Evolutionary conservation across 179 eudicot genomes (phyloP), one percentile per base, ranked within the genome.

Genomic region (Vitellaria paradoxa): DNA sequence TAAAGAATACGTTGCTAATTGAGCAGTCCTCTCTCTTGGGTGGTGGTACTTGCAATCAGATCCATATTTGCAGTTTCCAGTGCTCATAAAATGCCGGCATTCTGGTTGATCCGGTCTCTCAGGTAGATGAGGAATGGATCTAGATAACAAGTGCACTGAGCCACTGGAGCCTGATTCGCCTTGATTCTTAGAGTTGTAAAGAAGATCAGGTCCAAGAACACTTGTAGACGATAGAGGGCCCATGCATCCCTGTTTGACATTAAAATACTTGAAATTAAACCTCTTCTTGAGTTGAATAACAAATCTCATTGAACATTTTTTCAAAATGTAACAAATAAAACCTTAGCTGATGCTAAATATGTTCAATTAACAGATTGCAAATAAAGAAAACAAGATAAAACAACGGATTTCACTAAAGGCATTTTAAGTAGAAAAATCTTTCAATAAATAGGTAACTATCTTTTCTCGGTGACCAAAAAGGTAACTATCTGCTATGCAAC

Each of bases 31-130:
- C 63, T 88, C 95, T 74, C 87, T 89, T 15, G 97, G 97, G 79
- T 92, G 97, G 76, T 89, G 88, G 72, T 79, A 92, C 80, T 87
- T 91, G 91, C 97, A 92, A 70, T 82, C 88, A 52, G 83, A 78
- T 65, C 97, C 97, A 79, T 89, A 89, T 85, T 86, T 91, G 87
- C 97, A 92, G 81, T 70, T 85, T 6, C 95, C 97, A 2, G 83
- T 86, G 75, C 81, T 84, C 88, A 91, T 84, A 78, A 85, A 91
- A 85, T 85, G 83, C 14, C 91, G 87, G 77, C 97, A 91, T 80
- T 85, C 88, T 68, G 97, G 95, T 78, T 88, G 89, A 77, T 88
- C 92, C 21, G 90, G 89, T 79, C 90, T 79, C 81, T 89, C 88
- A 24, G 93, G 93, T 65, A 83, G 84, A 81, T 76, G 50, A 64